Percentiles rank a stretch among this genome's conserved stretches.
Evolutionary conservation across 2,329 filamentous ascomycete species (phyloP).

Genomic region (Cladosporium austrohemisphaericum): DNA sequence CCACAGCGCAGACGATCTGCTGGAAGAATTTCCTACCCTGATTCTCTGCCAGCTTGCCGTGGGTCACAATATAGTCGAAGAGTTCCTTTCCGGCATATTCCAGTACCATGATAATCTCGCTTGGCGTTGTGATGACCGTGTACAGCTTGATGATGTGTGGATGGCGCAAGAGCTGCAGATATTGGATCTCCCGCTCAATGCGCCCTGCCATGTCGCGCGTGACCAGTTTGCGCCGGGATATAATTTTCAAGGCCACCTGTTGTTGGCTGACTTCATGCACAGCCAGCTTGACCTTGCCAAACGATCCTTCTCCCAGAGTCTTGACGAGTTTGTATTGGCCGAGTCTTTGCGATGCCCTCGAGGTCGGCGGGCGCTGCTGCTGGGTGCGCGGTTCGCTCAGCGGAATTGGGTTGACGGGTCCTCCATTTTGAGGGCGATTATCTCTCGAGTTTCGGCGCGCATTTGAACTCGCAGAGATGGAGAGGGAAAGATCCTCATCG

Average conservation of each 20-base stretch:
- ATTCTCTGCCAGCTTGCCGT: slow-evolving; percentile 84
- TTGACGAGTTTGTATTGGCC: slow-evolving; percentile 87
- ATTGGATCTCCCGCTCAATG: slow-evolving; percentile 97
- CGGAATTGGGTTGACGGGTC: slow-evolving; percentile 26
- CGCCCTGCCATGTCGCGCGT: slow-evolving; percentile 97
- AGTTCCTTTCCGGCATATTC: slow-evolving; percentile 96
- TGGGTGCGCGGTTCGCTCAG: slow-evolving; percentile 33
- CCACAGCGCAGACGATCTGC: slow-evolving; percentile 96
- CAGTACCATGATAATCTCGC: slow-evolving; percentile 98
- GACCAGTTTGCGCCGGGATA: slow-evolving; percentile 90
- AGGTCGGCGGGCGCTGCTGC: slow-evolving; percentile 23
- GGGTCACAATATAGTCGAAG: slow-evolving; percentile 96
- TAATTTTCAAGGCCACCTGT: slow-evolving; percentile 97
- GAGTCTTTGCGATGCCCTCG: slow-evolving; percentile 53
- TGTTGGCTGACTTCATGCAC: slow-evolving; percentile 88
- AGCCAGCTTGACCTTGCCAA: slow-evolving; percentile 97
- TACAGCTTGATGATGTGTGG: slow-evolving; percentile 99
- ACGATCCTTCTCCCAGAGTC: slow-evolving; percentile 92
- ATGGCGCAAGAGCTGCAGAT: slow-evolving; percentile 89
- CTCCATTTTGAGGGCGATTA: slow-evolving; percentile 34
- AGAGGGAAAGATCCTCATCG: slow-evolving; percentile 40
- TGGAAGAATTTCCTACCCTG: slow-evolving; percentile 98
- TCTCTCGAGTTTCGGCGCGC: slow-evolving; percentile 28
- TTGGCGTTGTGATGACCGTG: slow-evolving; percentile 91
- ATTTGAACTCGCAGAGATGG: slow-evolving; percentile 27